These are phyloP conservation scores for Aspergillus pseudoterreus DNA, from an alignment of 2,329 filamentous ascomycete genomes.

Conservation along the genomic window DNA sequence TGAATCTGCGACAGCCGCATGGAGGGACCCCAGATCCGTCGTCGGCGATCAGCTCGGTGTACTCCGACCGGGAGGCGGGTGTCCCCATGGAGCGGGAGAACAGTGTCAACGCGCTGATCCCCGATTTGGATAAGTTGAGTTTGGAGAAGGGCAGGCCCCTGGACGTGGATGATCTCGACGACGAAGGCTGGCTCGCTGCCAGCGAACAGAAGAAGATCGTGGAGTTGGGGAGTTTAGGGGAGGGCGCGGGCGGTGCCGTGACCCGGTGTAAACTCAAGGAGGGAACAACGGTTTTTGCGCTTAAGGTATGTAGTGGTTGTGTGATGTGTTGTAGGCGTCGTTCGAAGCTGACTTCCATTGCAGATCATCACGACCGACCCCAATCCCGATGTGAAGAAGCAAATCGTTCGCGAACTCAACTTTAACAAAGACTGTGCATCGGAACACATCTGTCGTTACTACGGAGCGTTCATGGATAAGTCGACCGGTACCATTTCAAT, in stretches of 20 bases:
- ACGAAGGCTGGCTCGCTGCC: conserved; percentile 91
- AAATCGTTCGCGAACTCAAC: conserved; percentile 90
- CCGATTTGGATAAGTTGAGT: conserved; percentile 73
- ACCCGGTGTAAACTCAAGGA: conserved; percentile 85
- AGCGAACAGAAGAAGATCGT: conserved; percentile 83
- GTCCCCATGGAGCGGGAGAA: conserved; percentile 77
- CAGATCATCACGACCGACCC: conserved; percentile 98
- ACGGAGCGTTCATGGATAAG: conserved; percentile 93
- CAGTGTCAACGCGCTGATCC: conserved; percentile 72
- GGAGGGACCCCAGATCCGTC: conserved; percentile 73
- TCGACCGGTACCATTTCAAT: conserved; percentile 97
- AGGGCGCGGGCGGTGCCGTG: conserved; percentile 93
- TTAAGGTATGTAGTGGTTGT: conserved; percentile 65
- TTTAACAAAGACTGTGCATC: conserved; percentile 98
- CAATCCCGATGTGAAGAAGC: conserved; percentile 96
- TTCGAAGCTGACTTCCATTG: conserved; percentile 11
- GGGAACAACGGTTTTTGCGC: conserved; percentile 89
- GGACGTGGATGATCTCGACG: conserved; percentile 92
- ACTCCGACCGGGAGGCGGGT: conserved; percentile 74
- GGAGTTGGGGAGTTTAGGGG: conserved; percentile 84
- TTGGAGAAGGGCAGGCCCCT: conserved; percentile 77
- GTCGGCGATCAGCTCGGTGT: conserved; percentile 80
- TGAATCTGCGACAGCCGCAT: conserved; percentile 61
- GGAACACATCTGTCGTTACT: conserved; percentile 95
- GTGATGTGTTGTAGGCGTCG: background rate